phyloP scores from a whole-genome alignment of 2,329 filamentous ascomycete species.

The Aspergillus puulaauensis region DNA sequence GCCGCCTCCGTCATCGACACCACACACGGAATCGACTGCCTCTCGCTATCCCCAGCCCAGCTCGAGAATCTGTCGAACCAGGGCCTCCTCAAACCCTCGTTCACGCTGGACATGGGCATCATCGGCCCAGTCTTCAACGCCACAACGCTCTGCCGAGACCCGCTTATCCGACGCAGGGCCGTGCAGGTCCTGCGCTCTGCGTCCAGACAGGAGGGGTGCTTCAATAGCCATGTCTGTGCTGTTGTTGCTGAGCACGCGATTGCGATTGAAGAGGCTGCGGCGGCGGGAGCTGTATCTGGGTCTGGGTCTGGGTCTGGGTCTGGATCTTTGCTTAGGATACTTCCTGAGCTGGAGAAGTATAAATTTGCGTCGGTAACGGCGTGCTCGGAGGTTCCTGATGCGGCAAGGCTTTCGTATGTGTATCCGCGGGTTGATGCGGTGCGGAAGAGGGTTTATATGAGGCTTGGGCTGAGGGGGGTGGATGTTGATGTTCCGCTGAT shows the following conservation, averaged over 20 bases:
- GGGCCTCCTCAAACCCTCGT: background rate
- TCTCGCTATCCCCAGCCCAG: background rate
- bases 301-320: too few relatives aligned
- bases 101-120: background rate
- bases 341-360: background rate
- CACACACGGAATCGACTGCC: background rate
- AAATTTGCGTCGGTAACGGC: background rate
- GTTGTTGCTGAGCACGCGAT: background rate
- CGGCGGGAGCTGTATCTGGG: too few relatives aligned
- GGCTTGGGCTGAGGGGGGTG: background rate
- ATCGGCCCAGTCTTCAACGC: background rate
- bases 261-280: background rate
- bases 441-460: background rate
- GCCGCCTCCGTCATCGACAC: background rate
- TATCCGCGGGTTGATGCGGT: background rate
- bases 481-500: background rate
- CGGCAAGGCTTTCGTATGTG: background rate
- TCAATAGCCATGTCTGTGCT: background rate
- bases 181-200: background rate
- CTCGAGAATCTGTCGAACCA: background rate
- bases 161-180: background rate
- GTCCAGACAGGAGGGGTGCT: background rate
- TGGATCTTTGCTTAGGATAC: background rate
- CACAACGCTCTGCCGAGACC: background rate
- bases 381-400: background rate